Evolutionary conservation across 2,329 filamentous ascomycete species (phyloP), one percentile per base, ranked within the genome.

Genomic region (Xylaria sp.): DNA sequence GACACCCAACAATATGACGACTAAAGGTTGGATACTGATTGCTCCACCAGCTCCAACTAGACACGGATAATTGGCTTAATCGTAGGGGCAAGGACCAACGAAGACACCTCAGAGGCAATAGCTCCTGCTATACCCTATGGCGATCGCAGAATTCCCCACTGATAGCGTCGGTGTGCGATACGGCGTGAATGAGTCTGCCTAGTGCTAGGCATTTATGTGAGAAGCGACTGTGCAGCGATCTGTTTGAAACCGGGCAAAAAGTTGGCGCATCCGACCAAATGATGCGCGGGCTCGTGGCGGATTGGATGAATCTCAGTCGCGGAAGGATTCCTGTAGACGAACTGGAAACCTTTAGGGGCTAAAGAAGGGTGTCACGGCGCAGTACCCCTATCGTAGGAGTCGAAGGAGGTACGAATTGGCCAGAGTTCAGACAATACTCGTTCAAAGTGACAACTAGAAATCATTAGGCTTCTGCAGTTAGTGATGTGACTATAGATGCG

Each of bases 91-190:
- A 71, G 61, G 63, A 66, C 62, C 44, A 60, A 69, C 50, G 63
- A 60, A 44, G 67, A 54, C 50, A 74, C 70, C 73, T 72, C 74
- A 65, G 68, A 73, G 73, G 73, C 73, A 76, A 75, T 65, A 69
- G 73, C 76, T 78, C 79, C 80, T 80, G 79, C 79, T 81, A 78
- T 78, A 76, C 72, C 73, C 73, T 74, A 52, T 61, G 66, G 66
- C 68, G 51, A 67, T 68, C 57, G 59, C 61, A 39, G 64, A 64
- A 64, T 67, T 65, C 50, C 65, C 66, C 69, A 61, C 51, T 65
- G 63, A 58, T 55, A 58, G 66, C 62, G 51, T 66, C 63, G 67
- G 61, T 65, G 67, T 65, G 61, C 67, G 70, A 72, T 69, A 68
- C 66, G 64, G 70, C 68, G 59, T 70, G 67, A 66, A 69, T 62